Conservation (phyloP, 2,329 filamentous ascomycete genomes). For the Phaeosphaeria sp. region DNA sequence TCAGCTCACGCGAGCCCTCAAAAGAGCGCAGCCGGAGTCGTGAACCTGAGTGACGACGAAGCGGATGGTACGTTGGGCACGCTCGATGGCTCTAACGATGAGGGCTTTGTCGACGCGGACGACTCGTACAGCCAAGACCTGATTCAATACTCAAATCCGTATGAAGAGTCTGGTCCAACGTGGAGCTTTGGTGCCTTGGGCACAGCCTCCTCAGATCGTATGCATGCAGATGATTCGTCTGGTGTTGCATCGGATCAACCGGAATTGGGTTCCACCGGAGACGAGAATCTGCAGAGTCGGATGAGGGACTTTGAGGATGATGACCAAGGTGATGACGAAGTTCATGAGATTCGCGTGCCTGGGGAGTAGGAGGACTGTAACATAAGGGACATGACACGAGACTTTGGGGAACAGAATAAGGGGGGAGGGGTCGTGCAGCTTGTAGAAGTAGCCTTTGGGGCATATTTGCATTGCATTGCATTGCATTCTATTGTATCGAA, state of each 20-base stretch:
- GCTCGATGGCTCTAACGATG: constrained; percentile 22
- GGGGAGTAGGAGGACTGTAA: constrained; percentile 5
- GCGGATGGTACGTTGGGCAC: constrained; percentile 24
- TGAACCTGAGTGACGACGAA: constrained; percentile 34
- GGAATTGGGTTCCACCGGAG: constrained; percentile 25
- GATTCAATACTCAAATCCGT: constrained; percentile 11
- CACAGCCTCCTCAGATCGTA: not conserved
- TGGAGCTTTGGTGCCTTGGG: constrained; percentile 32
- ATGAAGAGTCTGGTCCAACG: constrained; percentile 7
- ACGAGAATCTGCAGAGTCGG: constrained; percentile 21
- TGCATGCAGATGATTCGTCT: constrained; percentile 12
- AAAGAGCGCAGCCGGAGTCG: constrained; percentile 44
- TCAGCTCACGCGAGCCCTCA: constrained; percentile 41
- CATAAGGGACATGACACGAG: not conserved
- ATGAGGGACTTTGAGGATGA: constrained; percentile 44
- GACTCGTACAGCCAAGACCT: not conserved
- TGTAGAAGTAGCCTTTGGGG: not conserved
- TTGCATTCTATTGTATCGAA: not conserved
- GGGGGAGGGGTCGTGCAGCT: not conserved
- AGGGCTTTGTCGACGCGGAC: constrained; percentile 17
- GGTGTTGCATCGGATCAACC: constrained; percentile 32
- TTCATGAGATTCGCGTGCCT: constrained; percentile 28
- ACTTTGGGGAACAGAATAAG: not conserved
- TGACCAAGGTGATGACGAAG: constrained; percentile 25
- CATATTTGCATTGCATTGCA: not conserved